Evolutionary conservation across 2,329 filamentous ascomycete genomes (phyloP).

Genomic region (Fonsecaea pugnacius): DNA sequence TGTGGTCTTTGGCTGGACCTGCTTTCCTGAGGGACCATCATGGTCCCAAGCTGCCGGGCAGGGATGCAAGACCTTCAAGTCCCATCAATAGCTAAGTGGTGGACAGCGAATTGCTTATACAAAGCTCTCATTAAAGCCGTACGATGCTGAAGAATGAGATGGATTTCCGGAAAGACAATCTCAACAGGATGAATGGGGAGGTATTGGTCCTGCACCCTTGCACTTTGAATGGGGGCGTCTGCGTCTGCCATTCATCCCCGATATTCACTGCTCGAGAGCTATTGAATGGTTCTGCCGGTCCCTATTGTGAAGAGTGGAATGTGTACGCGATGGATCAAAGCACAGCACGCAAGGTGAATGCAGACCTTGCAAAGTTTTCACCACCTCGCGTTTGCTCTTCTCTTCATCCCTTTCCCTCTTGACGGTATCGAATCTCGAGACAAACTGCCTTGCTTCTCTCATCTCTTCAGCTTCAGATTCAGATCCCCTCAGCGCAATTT

Average conservation of each 20-base stretch:
- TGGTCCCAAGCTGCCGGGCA: background rate
- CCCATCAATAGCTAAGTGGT: background rate
- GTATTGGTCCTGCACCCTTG: background rate
- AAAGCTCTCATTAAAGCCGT: background rate
- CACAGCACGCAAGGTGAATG: background rate
- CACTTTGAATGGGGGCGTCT: background rate
- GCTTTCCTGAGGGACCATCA: background rate
- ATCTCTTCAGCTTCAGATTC: background rate
- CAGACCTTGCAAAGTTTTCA: background rate
- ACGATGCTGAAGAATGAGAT: background rate
- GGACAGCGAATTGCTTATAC: background rate
- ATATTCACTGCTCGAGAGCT: background rate
- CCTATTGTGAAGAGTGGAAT: background rate
- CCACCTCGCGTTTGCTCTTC: background rate
- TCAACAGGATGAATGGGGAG: background rate
- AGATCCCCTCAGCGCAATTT: background rate
- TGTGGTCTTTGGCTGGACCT: background rate
- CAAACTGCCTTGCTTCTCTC: background rate
- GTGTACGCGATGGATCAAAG: background rate
- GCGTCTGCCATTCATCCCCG: background rate
- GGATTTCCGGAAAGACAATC: background rate
- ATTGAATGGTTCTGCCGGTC: background rate
- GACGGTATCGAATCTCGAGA: background rate
- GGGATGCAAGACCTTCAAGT: background rate
- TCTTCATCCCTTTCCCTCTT: background rate